Conservation (phyloP, 768 basidiomycete genomes). For the Pisolithus orientalis region DNA sequence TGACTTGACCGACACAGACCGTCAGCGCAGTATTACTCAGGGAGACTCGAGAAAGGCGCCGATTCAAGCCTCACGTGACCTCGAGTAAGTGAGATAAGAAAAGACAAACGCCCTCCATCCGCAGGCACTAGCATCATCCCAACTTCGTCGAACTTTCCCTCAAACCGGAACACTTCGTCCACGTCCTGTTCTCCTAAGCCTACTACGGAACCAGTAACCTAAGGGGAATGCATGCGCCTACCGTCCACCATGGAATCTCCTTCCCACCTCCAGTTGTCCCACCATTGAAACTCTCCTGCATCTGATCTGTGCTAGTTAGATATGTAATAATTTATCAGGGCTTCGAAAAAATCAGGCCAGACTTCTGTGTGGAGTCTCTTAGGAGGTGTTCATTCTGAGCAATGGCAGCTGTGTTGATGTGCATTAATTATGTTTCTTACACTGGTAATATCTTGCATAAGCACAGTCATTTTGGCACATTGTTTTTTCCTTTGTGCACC, state of each 20-base stretch:
- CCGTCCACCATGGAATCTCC: conserved; percentile 68
- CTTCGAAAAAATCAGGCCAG: conserved; percentile 65
- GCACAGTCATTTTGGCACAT: too few relatives aligned
- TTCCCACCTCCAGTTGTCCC: conserved; percentile 65
- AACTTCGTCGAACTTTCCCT: conserved; percentile 26
- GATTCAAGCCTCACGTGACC: too few relatives aligned
- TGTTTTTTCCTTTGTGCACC: too few relatives aligned
- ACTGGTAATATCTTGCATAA: too few relatives aligned
- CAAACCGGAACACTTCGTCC: conserved; percentile 70
- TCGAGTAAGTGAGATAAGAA: too few relatives aligned
- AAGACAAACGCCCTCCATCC: too few relatives aligned
- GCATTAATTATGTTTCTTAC: too few relatives aligned
- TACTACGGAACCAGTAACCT: background rate
- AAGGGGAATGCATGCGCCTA: conserved; percentile 21
- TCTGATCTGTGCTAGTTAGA: conserved; percentile 72
- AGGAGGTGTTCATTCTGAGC: too few relatives aligned
- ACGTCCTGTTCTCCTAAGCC: conserved; percentile 29
- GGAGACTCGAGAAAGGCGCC: too few relatives aligned
- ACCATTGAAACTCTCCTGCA: conserved; percentile 73
- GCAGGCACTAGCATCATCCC: background rate
- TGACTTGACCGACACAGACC: too few relatives aligned
- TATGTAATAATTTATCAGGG: conserved; percentile 57
- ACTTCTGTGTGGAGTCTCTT: conserved; percentile 50
- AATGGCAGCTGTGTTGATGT: too few relatives aligned
- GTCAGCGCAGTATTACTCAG: too few relatives aligned